phyloP scores from a whole-genome alignment of 2,329 filamentous ascomycete species.

The Botrytis hyacinthi region DNA sequence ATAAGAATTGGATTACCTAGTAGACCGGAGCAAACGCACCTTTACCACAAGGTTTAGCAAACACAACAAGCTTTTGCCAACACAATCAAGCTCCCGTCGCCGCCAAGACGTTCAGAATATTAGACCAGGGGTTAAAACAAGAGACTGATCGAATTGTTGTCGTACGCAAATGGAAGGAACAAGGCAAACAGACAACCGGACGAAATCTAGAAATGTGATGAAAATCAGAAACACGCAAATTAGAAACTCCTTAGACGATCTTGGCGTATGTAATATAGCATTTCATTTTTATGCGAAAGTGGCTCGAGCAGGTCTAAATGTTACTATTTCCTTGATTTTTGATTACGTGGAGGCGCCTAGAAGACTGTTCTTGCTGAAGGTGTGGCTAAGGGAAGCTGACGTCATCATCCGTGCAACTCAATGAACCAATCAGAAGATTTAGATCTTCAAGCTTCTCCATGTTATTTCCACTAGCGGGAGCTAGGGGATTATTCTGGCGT shows the following conservation, averaged over 20 bases:
- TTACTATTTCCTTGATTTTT: not conserved
- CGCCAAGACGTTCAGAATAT: not conserved
- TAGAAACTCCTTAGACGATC: not conserved
- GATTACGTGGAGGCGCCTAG: not conserved
- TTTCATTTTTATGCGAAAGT: not conserved
- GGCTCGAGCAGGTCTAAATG: not conserved
- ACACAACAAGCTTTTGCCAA: constrained; percentile 9
- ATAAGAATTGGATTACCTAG: not conserved
- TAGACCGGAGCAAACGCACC: not conserved
- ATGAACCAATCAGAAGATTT: not conserved
- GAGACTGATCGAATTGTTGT: not conserved
- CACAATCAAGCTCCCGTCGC: constrained; percentile 3
- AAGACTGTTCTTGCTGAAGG: not conserved
- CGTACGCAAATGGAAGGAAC: not conserved
- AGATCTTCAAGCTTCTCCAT: not conserved
- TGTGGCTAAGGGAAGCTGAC: constrained; percentile 1
- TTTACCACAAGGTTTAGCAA: not conserved
- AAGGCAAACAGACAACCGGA: not conserved
- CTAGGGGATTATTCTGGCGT: not conserved
- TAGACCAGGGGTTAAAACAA: not conserved
- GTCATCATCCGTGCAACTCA: not conserved
- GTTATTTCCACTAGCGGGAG: not conserved
- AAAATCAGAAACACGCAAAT: constrained; percentile 5
- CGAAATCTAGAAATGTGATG: not conserved
- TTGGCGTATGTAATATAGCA: constrained; percentile 14